A percentile compares a stretch with the other conserved stretches of the same genome.
Evolutionary conservation across 2,329 filamentous ascomycete species (phyloP).

Genomic region (Herpotrichia juniperi): DNA sequence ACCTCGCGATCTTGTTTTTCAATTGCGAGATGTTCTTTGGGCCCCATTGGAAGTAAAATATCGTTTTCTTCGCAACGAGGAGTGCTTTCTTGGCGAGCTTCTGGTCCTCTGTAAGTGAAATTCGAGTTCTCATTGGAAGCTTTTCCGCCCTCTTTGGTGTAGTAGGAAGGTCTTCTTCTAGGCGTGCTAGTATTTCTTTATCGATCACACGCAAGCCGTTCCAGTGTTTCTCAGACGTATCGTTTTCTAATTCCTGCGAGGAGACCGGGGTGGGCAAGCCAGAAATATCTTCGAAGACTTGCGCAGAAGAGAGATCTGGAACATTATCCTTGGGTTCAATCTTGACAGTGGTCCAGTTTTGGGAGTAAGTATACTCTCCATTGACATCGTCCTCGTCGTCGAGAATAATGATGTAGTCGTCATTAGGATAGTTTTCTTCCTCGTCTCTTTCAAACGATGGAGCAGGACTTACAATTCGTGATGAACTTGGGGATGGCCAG

Average conservation of each 20-base stretch:
- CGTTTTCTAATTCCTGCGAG: no score
- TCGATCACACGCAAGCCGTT: no score
- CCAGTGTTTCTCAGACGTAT: no score
- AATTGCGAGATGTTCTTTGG: neutral
- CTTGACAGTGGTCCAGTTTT: neutral
- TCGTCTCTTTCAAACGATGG: neutral
- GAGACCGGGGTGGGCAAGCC: neutral
- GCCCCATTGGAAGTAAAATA: neutral
- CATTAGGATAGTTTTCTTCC: conserved; percentile 3
- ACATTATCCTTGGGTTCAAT: neutral
- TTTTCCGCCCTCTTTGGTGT: no score
- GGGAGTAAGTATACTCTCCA: neutral
- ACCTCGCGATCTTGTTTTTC: neutral
- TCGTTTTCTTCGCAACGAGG: neutral
- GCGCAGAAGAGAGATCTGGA: neutral
- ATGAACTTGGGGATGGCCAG: neutral
- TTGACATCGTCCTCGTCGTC: neutral
- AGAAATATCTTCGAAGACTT: neutral
- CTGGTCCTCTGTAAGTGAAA: no score
- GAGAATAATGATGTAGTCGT: neutral
- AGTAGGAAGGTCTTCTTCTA: no score
- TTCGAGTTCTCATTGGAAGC: no score
- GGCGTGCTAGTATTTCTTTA: no score
- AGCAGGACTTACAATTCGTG: neutral
- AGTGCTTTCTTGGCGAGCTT: no score